Evolutionary conservation across 495 filamentous ascomycete species (phyloP).

Genomic region (Aspergillus indologenus): DNA sequence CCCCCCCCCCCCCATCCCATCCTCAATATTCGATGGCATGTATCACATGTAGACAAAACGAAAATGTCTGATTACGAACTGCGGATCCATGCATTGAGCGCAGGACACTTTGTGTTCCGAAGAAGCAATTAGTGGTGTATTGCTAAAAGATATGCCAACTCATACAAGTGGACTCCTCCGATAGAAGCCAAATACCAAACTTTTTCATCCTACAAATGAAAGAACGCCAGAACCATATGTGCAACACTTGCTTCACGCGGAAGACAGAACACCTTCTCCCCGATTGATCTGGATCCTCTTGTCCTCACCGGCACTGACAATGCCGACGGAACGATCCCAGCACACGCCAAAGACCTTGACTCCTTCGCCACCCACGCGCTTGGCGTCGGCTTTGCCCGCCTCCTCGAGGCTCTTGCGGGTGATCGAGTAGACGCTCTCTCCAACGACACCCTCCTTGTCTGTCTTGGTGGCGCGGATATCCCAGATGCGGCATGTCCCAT

Average conservation of each 20-base stretch:
- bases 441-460: constrained; percentile 64
- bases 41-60: neutral
- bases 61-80: neutral
- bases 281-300: constrained; percentile 88
- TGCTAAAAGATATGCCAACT: constrained; percentile 1
- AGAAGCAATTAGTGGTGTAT: constrained; percentile 2
- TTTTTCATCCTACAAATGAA: constrained; percentile 34
- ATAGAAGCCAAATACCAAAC: constrained; percentile 24
- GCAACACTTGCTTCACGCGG: constrained; percentile 28
- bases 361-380: constrained; percentile 65
- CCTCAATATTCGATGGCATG: neutral
- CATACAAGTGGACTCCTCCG: constrained; percentile 6
- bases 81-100: neutral
- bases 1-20: too few relatives aligned
- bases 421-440: constrained; percentile 78
- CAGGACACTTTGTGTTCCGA: neutral
- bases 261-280: constrained; percentile 50
- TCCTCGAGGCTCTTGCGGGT: constrained; percentile 63
- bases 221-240: constrained; percentile 38
- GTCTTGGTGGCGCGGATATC: constrained; percentile 74
- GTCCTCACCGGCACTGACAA: constrained; percentile 90
- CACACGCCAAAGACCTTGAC: constrained; percentile 86
- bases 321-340: constrained; percentile 82
- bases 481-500: constrained; percentile 90
- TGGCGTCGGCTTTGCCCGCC: constrained; percentile 47